Conservation (phyloP, 495 filamentous ascomycete species). For the Talaromyces borbonicus region DNA sequence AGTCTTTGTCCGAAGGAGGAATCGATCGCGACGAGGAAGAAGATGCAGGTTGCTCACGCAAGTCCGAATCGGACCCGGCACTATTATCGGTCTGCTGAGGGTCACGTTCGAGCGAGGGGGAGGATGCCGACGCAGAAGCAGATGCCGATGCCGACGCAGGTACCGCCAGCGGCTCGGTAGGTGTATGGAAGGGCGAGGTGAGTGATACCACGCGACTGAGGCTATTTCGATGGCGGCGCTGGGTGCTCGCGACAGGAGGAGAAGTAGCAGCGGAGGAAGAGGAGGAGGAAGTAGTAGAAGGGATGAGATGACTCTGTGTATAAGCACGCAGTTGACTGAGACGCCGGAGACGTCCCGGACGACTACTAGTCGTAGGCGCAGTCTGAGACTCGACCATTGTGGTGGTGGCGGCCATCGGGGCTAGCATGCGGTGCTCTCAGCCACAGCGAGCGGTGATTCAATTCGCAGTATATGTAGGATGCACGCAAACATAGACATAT, state of each 20-base stretch:
- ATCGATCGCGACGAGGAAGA: not conserved
- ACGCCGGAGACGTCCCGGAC: conserved; percentile 53
- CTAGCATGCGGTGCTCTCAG: not conserved
- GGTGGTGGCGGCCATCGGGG: not conserved
- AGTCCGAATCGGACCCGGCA: conserved; percentile 1
- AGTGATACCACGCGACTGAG: conserved; percentile 13
- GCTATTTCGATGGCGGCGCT: conserved; percentile 23
- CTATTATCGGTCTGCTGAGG: conserved; percentile 2
- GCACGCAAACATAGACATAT: too few species aligned
- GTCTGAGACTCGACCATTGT: conserved; percentile 2
- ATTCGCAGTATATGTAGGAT: too few species aligned
- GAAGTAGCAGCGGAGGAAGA: conserved; percentile 15
- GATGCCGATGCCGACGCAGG: too few species aligned
- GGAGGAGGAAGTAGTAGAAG: conserved; percentile 35
- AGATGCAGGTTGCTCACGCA: not conserved
- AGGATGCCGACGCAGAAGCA: conserved; percentile 3
- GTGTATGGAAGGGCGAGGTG: conserved; percentile 4
- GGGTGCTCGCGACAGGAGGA: conserved; percentile 19
- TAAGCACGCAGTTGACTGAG: conserved; percentile 67
- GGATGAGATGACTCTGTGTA: conserved; percentile 54
- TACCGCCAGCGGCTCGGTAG: not conserved
- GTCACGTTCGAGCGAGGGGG: not conserved
- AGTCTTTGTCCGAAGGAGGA: not conserved
- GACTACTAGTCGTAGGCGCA: conserved; percentile 1
- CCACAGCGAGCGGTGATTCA: too few species aligned